Base-by-base conservation (phyloP, 768 basidiomycete species). In the Agaricus sinodeliciosus region DNA sequence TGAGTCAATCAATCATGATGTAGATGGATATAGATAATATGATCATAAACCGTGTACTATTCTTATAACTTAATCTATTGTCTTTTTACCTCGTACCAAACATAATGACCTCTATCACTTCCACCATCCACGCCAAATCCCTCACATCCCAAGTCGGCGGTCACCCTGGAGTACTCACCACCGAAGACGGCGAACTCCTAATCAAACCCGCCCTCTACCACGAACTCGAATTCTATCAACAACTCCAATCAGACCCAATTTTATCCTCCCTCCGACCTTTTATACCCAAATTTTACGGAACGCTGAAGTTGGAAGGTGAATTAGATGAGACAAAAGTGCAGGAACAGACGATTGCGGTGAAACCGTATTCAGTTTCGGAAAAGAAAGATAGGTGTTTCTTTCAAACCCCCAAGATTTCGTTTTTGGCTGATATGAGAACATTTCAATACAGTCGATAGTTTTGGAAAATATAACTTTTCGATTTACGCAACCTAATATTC, bases 401-500 rank as follows among this genome's bases (percentile, higher is more conserved):
- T 35, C 27, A 48, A 16, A 31, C 9, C 36, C 15, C 27, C 45
- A 52, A 9, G 12, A 44, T 55, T 53, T 39, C 39, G 22, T 22
- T 22, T 48, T 48, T 13, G 15, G 37, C 37, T 39, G 37, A 39
- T 39, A 31, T 8, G 7, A n/a, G 43, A 11, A 12, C 2, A 11
- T 18, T 43, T 58, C 48, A 58, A 48, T 58, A 73, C 82, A 94
- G 73, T 84, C 81, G 54, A 71, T 95, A 49, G 90, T 95, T 27
- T 69, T 99, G 3, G 86, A 94, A 69, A 97, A 99, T 65, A 70
- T 94, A 11, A 69, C 87, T 2, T 67, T 85, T 58, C 63, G 75
- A 1, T 97, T 94, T 72, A 60, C 68, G 34, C 86, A 83, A 63
- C 94, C 94, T 5, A 92, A 89, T 59, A 79, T 96, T 53, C 73